phyloP scores from a whole-genome alignment of 2,329 filamentous ascomycete genomes.

The Ophiostoma sp. region DNA sequence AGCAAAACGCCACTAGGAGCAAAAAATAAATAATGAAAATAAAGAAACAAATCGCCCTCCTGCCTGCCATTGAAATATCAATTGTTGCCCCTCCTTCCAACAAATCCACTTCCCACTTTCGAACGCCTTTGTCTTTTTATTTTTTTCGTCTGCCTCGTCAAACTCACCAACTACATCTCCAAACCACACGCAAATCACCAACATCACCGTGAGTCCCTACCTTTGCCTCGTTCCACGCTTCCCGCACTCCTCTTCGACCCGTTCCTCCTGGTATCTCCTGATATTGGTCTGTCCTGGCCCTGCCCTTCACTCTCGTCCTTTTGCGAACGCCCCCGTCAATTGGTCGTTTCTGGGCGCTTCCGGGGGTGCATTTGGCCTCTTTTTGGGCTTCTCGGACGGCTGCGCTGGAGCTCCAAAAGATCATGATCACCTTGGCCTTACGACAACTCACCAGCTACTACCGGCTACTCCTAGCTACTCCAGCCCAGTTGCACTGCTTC shows the following conservation, averaged over 20 bases:
- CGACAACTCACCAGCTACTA: background rate
- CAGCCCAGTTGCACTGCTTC: background rate
- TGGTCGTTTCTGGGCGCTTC: background rate
- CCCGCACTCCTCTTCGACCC: background rate
- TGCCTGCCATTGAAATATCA: constrained; percentile 25
- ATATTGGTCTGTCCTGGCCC: background rate
- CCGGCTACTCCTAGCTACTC: background rate
- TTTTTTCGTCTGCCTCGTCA: constrained; percentile 13
- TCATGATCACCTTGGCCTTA: background rate
- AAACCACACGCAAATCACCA: constrained; percentile 17
- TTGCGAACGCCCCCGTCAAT: background rate
- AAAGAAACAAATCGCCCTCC: constrained; percentile 21
- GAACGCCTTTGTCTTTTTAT: constrained; percentile 14
- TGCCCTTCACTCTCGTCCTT: background rate
- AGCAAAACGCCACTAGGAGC: constrained; percentile 21
- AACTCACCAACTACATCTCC: constrained; percentile 21
- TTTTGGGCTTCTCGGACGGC: background rate
- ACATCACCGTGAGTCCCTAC: constrained; percentile 16
- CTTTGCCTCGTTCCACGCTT: background rate
- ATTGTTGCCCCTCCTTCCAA: constrained; percentile 25
- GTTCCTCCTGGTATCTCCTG: background rate
- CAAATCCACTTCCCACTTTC: constrained; percentile 24
- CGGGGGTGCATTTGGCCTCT: background rate
- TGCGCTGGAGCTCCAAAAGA: background rate
- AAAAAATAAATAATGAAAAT: constrained; percentile 22